These are phyloP conservation scores for Aspergillus amoenus DNA, from an alignment of 2,329 filamentous ascomycete genomes.

Conservation along the genomic window DNA sequence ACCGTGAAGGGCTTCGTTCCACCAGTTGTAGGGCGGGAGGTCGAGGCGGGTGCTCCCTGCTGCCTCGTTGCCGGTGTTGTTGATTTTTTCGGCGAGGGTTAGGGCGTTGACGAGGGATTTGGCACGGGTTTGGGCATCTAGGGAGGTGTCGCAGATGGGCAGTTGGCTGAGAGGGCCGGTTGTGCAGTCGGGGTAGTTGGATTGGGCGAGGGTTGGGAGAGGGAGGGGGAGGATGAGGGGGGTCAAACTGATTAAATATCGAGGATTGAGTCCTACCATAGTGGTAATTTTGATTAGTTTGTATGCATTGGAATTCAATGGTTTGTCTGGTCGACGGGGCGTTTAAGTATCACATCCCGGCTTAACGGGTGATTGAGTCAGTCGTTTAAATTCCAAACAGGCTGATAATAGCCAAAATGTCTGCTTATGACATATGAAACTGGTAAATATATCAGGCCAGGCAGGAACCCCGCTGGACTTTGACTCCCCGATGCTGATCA, in stretches of 20 bases:
- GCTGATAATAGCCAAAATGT: too few species aligned
- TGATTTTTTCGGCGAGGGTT: not conserved
- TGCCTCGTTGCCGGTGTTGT: not conserved
- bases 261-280: not conserved
- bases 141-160: not conserved
- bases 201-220: not conserved
- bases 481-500: not conserved
- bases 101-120: not conserved
- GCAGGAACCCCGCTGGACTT: too few species aligned
- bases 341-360: too few species aligned
- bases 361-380: too few species aligned
- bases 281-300: accelerated
- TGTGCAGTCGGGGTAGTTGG: not conserved
- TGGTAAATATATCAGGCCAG: too few species aligned
- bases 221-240: not conserved
- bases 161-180: not conserved
- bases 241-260: not conserved
- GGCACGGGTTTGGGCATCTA: not conserved
- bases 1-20: not conserved
- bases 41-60: not conserved
- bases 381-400: too few species aligned
- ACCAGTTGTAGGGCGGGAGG: not conserved
- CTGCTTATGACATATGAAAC: too few species aligned
- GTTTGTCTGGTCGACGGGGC: accelerated
- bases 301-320: not conserved